These are phyloP conservation scores for Candida ovalis DNA, from an alignment of 805 yeast genomes.

Conservation along the genomic window DNA sequence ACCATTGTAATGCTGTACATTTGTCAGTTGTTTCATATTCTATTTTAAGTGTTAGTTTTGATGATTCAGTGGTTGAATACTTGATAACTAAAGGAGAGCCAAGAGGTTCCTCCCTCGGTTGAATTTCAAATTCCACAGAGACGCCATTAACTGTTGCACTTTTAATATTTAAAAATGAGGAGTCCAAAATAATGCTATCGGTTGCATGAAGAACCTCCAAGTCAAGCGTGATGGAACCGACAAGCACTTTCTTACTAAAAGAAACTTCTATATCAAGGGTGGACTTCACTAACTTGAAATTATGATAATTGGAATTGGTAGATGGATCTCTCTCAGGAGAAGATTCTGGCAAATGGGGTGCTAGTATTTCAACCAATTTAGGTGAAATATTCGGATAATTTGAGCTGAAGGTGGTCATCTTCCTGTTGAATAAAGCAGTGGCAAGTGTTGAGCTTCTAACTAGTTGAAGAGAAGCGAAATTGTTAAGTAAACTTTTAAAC, in stretches of 20 bases:
- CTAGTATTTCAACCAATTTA: slow-evolving; percentile 22
- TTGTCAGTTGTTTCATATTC: slow-evolving; percentile 65
- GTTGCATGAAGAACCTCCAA: slow-evolving; percentile 33
- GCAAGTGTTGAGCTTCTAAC: background rate
- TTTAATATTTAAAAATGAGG: slow-evolving; percentile 55
- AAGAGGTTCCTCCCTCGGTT: slow-evolving; percentile 46
- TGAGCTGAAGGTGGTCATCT: slow-evolving; percentile 9
- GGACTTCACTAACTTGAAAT: slow-evolving; percentile 51
- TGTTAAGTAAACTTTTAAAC: background rate
- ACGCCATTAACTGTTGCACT: slow-evolving; percentile 41
- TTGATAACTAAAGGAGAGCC: slow-evolving; percentile 52
- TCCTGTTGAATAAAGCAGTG: background rate
- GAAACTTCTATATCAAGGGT: slow-evolving; percentile 47
- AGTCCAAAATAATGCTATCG: slow-evolving; percentile 54
- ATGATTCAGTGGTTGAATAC: slow-evolving; percentile 10
- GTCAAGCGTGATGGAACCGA: slow-evolving; percentile 52
- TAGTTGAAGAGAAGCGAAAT: background rate
- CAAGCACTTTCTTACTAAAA: slow-evolving; percentile 49
- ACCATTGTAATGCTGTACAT: slow-evolving; percentile 86
- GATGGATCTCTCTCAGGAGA: slow-evolving; percentile 69
- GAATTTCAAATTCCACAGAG: slow-evolving; percentile 31
- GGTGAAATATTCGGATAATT: slow-evolving; percentile 27
- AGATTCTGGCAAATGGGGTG: slow-evolving; percentile 31
- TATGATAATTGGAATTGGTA: slow-evolving; percentile 67
- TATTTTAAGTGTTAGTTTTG: slow-evolving; percentile 34